A percentile compares a stretch with the other conserved stretches of the same genome.
These are phyloP conservation scores for Didymella keratinophila DNA, from an alignment of 2,329 filamentous ascomycete species.

Conservation along the genomic window DNA sequence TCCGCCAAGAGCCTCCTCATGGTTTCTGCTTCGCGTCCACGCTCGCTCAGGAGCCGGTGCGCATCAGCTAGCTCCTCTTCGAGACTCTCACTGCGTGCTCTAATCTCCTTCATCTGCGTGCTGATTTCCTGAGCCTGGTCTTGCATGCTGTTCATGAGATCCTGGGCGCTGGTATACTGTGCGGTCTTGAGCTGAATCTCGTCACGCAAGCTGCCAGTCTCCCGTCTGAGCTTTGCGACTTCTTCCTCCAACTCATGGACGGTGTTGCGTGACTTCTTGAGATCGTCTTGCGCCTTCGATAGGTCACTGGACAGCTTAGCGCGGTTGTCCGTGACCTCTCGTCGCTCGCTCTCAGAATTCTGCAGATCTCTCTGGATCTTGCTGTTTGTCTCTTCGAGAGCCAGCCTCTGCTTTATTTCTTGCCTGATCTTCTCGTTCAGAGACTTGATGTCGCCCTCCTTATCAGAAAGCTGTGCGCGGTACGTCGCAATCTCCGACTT, in stretches of 20 bases:
- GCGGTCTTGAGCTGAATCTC: slow-evolving; percentile 85
- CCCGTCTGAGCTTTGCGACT: slow-evolving; percentile 70
- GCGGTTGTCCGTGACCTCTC: slow-evolving; percentile 75
- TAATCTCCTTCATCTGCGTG: slow-evolving; percentile 89
- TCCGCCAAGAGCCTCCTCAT: slow-evolving; percentile 91
- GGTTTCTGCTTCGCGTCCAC: slow-evolving; percentile 90
- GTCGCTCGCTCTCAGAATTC: slow-evolving; percentile 78
- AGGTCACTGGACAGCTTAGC: slow-evolving; percentile 78
- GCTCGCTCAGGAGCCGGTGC: slow-evolving; percentile 83
- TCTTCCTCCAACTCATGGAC: slow-evolving; percentile 80
- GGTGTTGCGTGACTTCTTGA: slow-evolving; percentile 62
- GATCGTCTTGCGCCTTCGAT: slow-evolving; percentile 74
- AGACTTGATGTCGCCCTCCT: slow-evolving; percentile 78
- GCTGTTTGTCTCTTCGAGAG: slow-evolving; percentile 80
- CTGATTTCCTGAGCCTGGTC: slow-evolving; percentile 89
- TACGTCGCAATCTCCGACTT: slow-evolving; percentile 74
- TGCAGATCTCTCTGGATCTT: slow-evolving; percentile 79
- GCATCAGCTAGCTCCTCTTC: slow-evolving; percentile 93
- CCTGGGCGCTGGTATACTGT: slow-evolving; percentile 85
- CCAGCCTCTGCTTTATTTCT: slow-evolving; percentile 74
- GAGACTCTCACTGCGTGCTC: slow-evolving; percentile 80
- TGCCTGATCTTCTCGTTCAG: slow-evolving; percentile 80
- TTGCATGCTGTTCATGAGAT: slow-evolving; percentile 87
- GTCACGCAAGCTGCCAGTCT: slow-evolving; percentile 73
- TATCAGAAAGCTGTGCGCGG: slow-evolving; percentile 74